Percentiles rank a stretch among this genome's conserved stretches.
These are phyloP conservation scores for Galerina marginata DNA, from an alignment of 768 basidiomycete species.

Conservation along the genomic window DNA sequence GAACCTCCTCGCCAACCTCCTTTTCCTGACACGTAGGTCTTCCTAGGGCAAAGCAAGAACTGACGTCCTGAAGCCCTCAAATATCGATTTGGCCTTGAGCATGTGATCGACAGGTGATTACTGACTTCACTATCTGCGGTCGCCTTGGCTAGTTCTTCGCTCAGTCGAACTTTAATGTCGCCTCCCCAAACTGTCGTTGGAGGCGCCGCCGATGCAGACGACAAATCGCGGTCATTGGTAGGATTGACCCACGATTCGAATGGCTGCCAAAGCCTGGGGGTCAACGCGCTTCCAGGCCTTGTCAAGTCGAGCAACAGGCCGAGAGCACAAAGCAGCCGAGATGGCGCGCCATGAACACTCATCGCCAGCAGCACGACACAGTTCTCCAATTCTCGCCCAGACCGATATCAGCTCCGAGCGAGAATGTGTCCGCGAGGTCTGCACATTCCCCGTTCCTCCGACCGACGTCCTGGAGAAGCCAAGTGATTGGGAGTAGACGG, in stretches of 20 bases:
- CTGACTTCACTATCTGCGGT: slow-evolving; percentile 44
- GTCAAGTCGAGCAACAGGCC: slow-evolving; percentile 76
- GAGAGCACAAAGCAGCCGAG: slow-evolving; percentile 68
- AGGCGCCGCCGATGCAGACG: slow-evolving; percentile 43
- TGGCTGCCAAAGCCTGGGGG: slow-evolving; percentile 53
- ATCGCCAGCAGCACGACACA: slow-evolving; percentile 74
- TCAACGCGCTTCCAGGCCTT: slow-evolving; percentile 85
- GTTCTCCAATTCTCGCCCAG: slow-evolving; percentile 78
- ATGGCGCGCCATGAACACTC: slow-evolving; percentile 84
- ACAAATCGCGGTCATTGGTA: slow-evolving; percentile 34
- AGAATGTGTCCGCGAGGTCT: slow-evolving; percentile 66
- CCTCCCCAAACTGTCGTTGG: slow-evolving; percentile 74
- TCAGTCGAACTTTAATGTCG: slow-evolving; percentile 51
- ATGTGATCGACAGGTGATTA: slow-evolving; percentile 49
- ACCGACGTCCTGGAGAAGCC: slow-evolving; percentile 35
- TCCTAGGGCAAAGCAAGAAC: slow-evolving; percentile 58
- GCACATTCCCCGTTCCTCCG: slow-evolving; percentile 36
- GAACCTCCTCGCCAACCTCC: slow-evolving; percentile 51
- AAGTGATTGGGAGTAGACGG: neutral
- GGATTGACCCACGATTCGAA: slow-evolving; percentile 76
- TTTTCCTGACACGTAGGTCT: slow-evolving; percentile 37
- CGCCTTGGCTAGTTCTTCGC: slow-evolving; percentile 52
- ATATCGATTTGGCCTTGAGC: slow-evolving; percentile 46
- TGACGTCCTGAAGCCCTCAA: slow-evolving; percentile 55
- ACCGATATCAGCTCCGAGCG: slow-evolving; percentile 74